Evolutionary conservation across 345 rosid species (phyloP).

Genomic region (Geranium brycei): DNA sequence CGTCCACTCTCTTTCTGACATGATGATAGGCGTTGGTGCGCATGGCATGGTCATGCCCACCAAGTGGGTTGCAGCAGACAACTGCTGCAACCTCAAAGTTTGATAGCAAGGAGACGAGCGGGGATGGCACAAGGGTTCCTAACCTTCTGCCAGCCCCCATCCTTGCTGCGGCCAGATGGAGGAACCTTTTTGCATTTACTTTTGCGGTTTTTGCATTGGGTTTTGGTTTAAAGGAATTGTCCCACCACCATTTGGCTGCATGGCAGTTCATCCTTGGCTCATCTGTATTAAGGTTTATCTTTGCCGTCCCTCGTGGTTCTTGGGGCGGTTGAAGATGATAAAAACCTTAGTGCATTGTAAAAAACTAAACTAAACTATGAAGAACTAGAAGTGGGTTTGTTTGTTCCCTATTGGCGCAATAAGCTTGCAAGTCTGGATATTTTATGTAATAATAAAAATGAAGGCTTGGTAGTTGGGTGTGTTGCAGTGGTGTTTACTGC

Average conservation of each 20-base stretch:
- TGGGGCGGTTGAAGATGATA: slow-evolving; percentile 11
- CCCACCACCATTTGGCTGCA: slow-evolving; percentile 35
- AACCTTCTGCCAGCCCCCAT: slow-evolving; percentile 11
- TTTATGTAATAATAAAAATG: slow-evolving; percentile 7
- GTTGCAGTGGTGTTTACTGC: slow-evolving; percentile 4
- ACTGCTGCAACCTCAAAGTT: slow-evolving; percentile 49
- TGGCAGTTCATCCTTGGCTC: slow-evolving; percentile 99
- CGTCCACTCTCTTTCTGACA: slow-evolving; percentile 28
- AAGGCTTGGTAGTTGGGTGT: slow-evolving; percentile 1
- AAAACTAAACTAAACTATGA: background rate
- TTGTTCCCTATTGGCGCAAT: background rate
- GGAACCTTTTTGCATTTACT: slow-evolving; percentile 9
- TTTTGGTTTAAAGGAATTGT: slow-evolving; percentile 15
- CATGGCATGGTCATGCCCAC: slow-evolving; percentile 51
- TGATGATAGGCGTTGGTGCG: slow-evolving; percentile 19
- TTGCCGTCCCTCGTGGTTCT: slow-evolving; percentile 10
- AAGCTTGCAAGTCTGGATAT: slow-evolving; percentile 1
- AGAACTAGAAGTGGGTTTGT: slow-evolving; percentile 9
- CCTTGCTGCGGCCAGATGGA: slow-evolving; percentile 27
- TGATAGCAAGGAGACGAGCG: slow-evolving; percentile 19
- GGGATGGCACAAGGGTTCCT: slow-evolving; percentile 16
- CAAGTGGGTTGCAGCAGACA: slow-evolving; percentile 58
- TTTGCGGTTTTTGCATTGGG: slow-evolving; percentile 1
- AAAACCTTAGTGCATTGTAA: slow-evolving; percentile 15
- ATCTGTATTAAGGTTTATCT: slow-evolving; percentile 17